Evolutionary conservation across 2,329 filamentous ascomycete genomes (phyloP), one percentile per base, ranked within the genome.

Genomic region (Claviceps sorghi): DNA sequence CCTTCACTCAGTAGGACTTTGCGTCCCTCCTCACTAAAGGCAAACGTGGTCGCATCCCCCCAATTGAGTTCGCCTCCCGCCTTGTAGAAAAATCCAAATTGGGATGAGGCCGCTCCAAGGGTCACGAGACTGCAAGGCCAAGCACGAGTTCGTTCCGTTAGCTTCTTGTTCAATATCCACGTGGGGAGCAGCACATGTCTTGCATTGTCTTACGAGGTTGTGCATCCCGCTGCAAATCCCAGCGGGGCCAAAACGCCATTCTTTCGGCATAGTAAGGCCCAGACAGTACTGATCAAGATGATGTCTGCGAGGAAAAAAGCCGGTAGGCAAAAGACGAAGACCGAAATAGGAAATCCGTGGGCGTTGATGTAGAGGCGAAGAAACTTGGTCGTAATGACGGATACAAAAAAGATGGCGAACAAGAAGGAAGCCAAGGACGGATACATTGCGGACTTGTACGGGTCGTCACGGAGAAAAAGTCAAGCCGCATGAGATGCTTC

Each of bases 51-150:
- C 13, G 61, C 64, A 52, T 66, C 64, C 32, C 57, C 58, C 64
- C 64, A 66, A 48, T 65, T 60, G 10, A 66, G 55, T 51, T 65
- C 62, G 30, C 62, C 64, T 15, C 64, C 64, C 0, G 64, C 65
- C 48, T 65, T 59, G 48, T 57, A 55, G 49, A 56, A 66, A 48
- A 66, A 66, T 29, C 63, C 63, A 11, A 65, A 55, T 48, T 66
- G 63, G 6, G 63, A 64, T 2, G 64, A 55, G 21, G 63, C 62
- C 21, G 61, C 64, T 45, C 56, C 55, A 17, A 64, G 49, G 0
- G 59, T 59, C 7, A 65, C 49, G 15, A 64, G 29, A 26, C 64
- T 66, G 52, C 29, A 8, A 46, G 50, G 22, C 17, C 26, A n/a
- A 22, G 26, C 4, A 42, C 19, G 29, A 32, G 13, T 36, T 21